A percentile compares a stretch with the other conserved stretches of the same genome.
These are phyloP conservation scores for Monilinia laxa DNA, from an alignment of 2,329 filamentous ascomycete species.

Conservation along the genomic window DNA sequence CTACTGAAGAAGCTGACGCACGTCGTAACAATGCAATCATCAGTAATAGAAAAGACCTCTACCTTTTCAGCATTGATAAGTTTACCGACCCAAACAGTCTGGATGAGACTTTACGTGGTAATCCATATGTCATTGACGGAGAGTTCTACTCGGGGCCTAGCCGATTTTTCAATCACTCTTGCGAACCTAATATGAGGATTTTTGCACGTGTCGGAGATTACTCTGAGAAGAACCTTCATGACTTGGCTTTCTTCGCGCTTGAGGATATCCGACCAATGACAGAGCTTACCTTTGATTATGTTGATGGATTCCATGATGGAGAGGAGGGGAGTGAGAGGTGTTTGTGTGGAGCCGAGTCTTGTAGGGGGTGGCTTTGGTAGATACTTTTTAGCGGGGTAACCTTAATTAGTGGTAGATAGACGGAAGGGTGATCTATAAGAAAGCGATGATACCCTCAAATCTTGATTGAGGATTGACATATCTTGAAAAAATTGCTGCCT, in stretches of 20 bases:
- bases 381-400: not conserved
- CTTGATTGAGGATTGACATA: not conserved
- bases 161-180: constrained; percentile 81
- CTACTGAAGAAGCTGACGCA: constrained; percentile 60
- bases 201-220: constrained; percentile 79
- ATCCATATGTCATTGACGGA: constrained; percentile 64
- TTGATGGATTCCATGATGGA: constrained; percentile 59
- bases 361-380: constrained; percentile 68
- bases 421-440: not conserved
- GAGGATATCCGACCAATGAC: constrained; percentile 62
- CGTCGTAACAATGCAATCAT: constrained; percentile 58
- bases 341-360: constrained; percentile 64
- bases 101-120: constrained; percentile 55
- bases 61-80: constrained; percentile 81
- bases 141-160: constrained; percentile 77
- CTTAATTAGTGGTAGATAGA: not conserved
- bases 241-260: constrained; percentile 73
- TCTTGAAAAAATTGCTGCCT: not conserved
- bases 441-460: not conserved
- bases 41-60: constrained; percentile 68
- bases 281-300: constrained; percentile 79
- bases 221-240: constrained; percentile 71
- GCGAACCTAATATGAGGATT: constrained; percentile 74
- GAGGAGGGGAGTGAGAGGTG: constrained; percentile 47
- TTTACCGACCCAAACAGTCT: constrained; percentile 60